A percentile compares a stretch with the other conserved stretches of the same genome.
phyloP scores from a whole-genome alignment of 352 stramenopile species.

The Blastocystis sp. region DNA sequence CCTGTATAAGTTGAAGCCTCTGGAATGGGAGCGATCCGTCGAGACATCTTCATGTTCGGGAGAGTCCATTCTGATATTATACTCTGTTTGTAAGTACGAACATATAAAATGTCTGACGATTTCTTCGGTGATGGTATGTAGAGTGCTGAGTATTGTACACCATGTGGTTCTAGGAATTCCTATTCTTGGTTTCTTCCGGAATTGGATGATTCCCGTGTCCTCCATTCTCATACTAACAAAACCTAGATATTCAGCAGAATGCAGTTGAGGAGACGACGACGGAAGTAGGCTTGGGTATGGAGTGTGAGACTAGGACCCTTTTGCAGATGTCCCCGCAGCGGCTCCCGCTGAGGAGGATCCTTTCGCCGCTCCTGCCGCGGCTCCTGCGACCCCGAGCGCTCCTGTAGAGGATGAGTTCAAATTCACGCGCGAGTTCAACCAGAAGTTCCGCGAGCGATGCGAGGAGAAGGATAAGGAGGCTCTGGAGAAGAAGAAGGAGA shows the following conservation, averaged over 20 bases:
- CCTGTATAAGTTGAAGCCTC: neutral
- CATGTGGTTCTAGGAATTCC: neutral
- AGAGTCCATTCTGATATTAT: neutral
- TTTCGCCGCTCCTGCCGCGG: neutral
- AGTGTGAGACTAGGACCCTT: conserved; percentile 42
- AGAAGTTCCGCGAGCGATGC: conserved; percentile 54
- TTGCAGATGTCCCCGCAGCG: neutral
- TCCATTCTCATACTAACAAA: too few species aligned
- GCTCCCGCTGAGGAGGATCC: conserved; percentile 2
- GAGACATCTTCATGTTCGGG: neutral
- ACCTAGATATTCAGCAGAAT: conserved; percentile 23
- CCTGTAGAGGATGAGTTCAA: conserved; percentile 54
- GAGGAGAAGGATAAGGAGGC: conserved; percentile 50
- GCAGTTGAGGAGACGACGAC: neutral
- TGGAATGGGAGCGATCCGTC: neutral
- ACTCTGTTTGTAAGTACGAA: neutral
- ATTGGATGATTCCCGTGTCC: too few species aligned
- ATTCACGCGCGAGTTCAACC: conserved; percentile 53
- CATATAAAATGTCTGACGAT: conserved; percentile 57
- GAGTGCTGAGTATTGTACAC: neutral
- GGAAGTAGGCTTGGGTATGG: neutral
- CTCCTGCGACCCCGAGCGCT: neutral
- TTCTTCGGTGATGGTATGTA: conserved; percentile 56
- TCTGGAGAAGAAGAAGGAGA: conserved; percentile 54
- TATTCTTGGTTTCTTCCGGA: conserved; percentile 4